Evolutionary conservation across 2,329 filamentous ascomycete genomes (phyloP).

Genomic region (Dichotomopilus funicola): DNA sequence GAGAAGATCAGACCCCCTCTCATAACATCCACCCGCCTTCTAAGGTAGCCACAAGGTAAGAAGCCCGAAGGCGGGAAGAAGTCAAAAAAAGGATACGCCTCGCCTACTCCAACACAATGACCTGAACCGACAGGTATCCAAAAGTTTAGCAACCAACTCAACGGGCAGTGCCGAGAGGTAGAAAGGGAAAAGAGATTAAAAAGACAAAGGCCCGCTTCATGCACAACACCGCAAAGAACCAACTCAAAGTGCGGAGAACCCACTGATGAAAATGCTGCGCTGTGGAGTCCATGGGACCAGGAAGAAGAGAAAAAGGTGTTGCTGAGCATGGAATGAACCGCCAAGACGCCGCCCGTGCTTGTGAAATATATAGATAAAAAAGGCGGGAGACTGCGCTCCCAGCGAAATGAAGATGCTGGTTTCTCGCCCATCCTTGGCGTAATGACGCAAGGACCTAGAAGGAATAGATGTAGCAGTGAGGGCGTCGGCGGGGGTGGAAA

Average conservation of each 20-base stretch:
- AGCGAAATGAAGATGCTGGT: not conserved
- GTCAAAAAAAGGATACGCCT: too few species aligned
- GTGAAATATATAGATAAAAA: not conserved
- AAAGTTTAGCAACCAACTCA: not conserved
- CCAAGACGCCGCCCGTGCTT: conserved; percentile 11
- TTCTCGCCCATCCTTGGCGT: too few species aligned
- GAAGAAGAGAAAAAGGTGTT: not conserved
- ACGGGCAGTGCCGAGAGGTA: not conserved
- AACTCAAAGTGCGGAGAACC: not conserved
- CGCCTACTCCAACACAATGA: too few species aligned
- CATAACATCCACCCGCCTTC: too few species aligned
- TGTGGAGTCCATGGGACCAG: not conserved
- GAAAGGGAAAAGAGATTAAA: not conserved
- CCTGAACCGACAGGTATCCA: not conserved
- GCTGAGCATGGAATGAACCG: not conserved
- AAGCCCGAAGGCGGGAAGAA: too few species aligned
- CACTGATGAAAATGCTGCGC: conserved; percentile 6
- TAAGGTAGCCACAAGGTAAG: too few species aligned
- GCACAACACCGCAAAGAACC: not conserved
- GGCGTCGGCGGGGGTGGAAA: too few species aligned
- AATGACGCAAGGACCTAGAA: too few species aligned
- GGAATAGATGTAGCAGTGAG: too few species aligned
- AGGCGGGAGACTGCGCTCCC: not conserved
- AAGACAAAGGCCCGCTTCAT: conserved; percentile 4
- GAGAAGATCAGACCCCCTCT: too few species aligned